Base-by-base conservation (phyloP, 2,329 filamentous ascomycete genomes). In the Rugonectria rugulosa region DNA sequence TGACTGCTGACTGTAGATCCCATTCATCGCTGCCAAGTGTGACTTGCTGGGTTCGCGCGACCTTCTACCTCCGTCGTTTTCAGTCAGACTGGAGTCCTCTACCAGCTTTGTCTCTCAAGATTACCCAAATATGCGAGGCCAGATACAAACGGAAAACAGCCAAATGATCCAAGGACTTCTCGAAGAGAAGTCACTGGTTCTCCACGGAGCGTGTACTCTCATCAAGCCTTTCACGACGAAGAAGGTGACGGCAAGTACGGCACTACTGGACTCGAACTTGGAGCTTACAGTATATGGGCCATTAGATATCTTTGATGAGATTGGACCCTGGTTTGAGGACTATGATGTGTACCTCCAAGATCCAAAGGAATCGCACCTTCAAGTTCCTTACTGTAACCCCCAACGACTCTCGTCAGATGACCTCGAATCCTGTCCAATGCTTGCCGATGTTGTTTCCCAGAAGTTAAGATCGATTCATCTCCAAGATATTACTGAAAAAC, bases 251-350 rank as follows among this genome's bases (percentile, higher is more conserved):
- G 45, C 4, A 56, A 44, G 24, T n/a, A n/a, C n/a, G 9, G 20
- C 26, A 15, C 8, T 31, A 14, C 24, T 23, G 20, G 27, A 21
- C 9, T 64, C 56, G 2, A 19, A 2, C 1, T 14, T 65, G 0
- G 36, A 62, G 0, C 66, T 76, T 2, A 70, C 64, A 0, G 27
- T 77, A 0, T 76, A 73, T 34, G 74, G 73, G 0, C 68, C 45
- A n/a, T 14, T 23, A 11, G 34, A 40, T 7, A n/a, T 48, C 8
- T 38, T 48, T 31, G 45, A 40, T 5, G 45, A 48, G 11, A 31
- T 48, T 20, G 45, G 34, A 8, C 19, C 10, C 14, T 48, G 23
- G n/a, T 48, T 48, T 21, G 24, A 48, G 19, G 24, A 38, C 3
- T 31, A 48, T 11, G 23, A 48, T 15, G 12, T 48, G 5, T 40